These are phyloP conservation scores for Lentinula sp. DNA, from an alignment of 768 basidiomycete genomes.

Conservation along the genomic window DNA sequence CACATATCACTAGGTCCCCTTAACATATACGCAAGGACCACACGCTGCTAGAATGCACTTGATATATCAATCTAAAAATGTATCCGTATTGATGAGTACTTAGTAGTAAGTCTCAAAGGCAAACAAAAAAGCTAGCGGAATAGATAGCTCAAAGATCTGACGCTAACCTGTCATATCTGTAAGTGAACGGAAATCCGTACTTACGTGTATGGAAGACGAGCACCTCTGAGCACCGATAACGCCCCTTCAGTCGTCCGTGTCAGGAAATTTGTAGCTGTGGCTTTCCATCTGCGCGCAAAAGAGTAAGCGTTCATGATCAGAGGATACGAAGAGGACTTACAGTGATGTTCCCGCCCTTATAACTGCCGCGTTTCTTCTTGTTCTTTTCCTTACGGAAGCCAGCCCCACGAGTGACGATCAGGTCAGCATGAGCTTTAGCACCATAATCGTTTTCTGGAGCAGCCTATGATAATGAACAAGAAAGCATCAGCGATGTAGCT, in stretches of 20 bases:
- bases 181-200: no score
- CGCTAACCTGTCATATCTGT: no score
- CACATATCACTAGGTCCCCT: no score
- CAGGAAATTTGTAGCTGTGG: constrained; percentile 82
- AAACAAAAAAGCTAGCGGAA: no score
- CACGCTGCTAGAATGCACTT: no score
- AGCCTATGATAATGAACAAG: constrained; percentile 30
- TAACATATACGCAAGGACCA: no score
- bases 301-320: background rate
- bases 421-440: constrained; percentile 73
- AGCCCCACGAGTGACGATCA: constrained; percentile 90
- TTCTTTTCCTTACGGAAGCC: constrained; percentile 99
- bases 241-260: constrained; percentile 19
- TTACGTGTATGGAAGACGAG: no score
- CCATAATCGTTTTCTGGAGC: constrained; percentile 81
- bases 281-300: constrained; percentile 52
- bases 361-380: constrained; percentile 97
- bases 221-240: no score
- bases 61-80: no score
- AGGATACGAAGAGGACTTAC: constrained; percentile 35
- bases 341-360: constrained; percentile 92
- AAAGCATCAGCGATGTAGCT: background rate
- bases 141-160: no score
- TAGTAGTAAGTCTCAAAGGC: no score
- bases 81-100: no score